These are phyloP conservation scores for Rhizophagus prolifer DNA, from an alignment of 192 early-diverging fungal genomes.

Conservation along the genomic window DNA sequence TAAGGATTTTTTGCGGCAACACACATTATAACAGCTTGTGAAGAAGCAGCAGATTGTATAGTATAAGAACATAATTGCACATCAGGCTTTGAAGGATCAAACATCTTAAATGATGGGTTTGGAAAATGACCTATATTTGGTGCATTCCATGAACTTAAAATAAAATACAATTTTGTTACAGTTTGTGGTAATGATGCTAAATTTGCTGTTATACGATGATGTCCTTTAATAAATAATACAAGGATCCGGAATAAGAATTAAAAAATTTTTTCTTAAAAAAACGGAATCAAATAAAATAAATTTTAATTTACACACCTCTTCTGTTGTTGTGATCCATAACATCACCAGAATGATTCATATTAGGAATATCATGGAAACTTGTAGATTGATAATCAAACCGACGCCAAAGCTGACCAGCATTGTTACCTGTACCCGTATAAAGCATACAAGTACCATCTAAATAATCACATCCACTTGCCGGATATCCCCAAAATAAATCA, in stretches of 20 bases:
- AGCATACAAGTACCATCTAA: constrained; percentile 34
- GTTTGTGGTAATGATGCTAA: constrained; percentile 7
- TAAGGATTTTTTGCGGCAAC: neutral
- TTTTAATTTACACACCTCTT: constrained; percentile 13
- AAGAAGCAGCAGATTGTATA: constrained; percentile 5
- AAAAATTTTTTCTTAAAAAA: neutral
- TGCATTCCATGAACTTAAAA: constrained; percentile 24
- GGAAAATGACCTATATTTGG: constrained; percentile 27
- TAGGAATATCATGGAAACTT: neutral
- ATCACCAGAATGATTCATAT: constrained; percentile 32
- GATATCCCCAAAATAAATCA: constrained; percentile 28
- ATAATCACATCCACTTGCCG: constrained; percentile 8
- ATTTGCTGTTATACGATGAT: constrained; percentile 27
- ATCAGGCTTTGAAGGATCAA: constrained; percentile 19
- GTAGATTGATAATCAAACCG: constrained; percentile 26
- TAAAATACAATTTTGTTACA: constrained; percentile 32
- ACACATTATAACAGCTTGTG: constrained; percentile 33
- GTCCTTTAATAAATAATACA: constrained; percentile 18
- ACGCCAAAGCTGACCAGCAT: neutral
- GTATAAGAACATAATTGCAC: constrained; percentile 25
- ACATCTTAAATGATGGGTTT: constrained; percentile 28
- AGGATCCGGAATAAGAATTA: neutral
- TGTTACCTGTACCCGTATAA: neutral
- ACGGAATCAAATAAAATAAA: neutral
- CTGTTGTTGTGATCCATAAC: constrained; percentile 20